Conservation (phyloP, 2,329 filamentous ascomycete species). For the Fusarium tjaetaba region DNA sequence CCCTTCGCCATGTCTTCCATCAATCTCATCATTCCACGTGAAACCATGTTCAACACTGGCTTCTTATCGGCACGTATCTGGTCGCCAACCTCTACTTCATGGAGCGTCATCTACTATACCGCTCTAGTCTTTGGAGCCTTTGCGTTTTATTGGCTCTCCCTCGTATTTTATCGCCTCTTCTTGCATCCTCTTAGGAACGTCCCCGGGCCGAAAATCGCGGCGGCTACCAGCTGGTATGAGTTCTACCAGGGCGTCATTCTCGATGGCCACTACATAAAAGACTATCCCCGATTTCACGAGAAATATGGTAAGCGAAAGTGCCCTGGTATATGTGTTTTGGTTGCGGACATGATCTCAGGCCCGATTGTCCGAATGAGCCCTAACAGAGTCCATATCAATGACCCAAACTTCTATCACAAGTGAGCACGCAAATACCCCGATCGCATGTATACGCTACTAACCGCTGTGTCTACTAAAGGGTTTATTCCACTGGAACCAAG, state of each 20-base stretch:
- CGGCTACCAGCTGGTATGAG: background rate
- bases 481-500: background rate
- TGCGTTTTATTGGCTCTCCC: background rate
- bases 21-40: background rate
- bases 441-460: background rate
- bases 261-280: background rate
- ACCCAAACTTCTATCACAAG: background rate
- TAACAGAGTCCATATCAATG: background rate
- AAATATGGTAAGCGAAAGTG: background rate
- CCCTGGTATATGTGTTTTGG: no score
- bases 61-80: background rate
- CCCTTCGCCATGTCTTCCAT: background rate
- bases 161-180: background rate
- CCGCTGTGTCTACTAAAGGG: background rate
- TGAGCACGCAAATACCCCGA: background rate
- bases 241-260: background rate
- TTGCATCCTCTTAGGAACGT: background rate
- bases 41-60: background rate
- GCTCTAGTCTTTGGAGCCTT: accelerated
- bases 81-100: background rate
- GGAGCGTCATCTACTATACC: background rate
- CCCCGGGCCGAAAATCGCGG: background rate
- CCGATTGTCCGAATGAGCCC: background rate
- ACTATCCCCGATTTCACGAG: background rate
- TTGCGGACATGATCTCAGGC: background rate